Evolutionary conservation across 169 alveolate species (phyloP), one percentile per base, ranked within the genome.

Genomic region (Eimeria falciformis): DNA sequence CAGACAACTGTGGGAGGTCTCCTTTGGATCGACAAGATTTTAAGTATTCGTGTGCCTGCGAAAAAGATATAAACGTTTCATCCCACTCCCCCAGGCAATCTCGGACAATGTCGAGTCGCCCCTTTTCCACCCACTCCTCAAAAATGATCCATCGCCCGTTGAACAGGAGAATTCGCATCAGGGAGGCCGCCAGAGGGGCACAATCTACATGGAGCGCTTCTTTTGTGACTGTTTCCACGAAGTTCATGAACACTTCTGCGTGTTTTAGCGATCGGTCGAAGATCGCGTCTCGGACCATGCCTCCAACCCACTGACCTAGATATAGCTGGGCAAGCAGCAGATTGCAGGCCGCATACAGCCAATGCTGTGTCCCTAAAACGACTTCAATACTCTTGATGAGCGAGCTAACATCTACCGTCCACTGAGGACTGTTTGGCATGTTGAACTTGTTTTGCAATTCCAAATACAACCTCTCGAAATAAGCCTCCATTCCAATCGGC

Each of bases 271-370:
- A 77, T 65, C 71, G 50, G 56, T 77, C 73, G 68, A 87, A 87
- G 25, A 87, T 73, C 7, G 83, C 65, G 40, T 87, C 93, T 43
- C 56, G 23, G 25, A 87, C 87, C 50, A 50, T 77, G 43, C 93
- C 93, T 14, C 93, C 93, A 33, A 73, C 71, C 93, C 93, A 87
- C 87, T 69, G 83, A 47, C 93, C 93, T 9, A 87, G 93, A 27
- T 71, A 87, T 23, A 87, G 79, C 68, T 87, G 93, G 46, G 88
- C 87, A 21, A 87, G 93, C 88, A 87, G 21, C 79, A 87, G 45
- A 29, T 87, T 77, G 47, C 93, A 77, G 23, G 93, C 93, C 17
- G 87, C 87, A 33, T 87, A 87, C 55, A 87, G 55, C 93, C 93
- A 87, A 46, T 87, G 93, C 27, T 87, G 83, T 14, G 66, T 58